These are phyloP conservation scores for Xanthoparmelia taractica DNA, from an alignment of 495 filamentous ascomycete genomes.

Conservation along the genomic window DNA sequence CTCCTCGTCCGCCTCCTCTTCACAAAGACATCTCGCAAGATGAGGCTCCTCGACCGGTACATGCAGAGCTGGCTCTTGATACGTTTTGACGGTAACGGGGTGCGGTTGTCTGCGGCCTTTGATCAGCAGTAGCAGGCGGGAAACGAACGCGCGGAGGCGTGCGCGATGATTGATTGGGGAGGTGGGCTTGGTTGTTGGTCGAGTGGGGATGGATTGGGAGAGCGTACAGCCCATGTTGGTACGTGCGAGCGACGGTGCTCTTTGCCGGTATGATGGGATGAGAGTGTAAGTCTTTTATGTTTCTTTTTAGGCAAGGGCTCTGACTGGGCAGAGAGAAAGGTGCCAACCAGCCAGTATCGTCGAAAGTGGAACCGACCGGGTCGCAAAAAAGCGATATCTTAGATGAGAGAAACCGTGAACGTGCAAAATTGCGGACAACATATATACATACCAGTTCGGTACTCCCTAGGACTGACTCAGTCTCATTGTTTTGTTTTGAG, in stretches of 20 bases:
- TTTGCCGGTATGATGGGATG: background rate
- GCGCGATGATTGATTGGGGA: background rate
- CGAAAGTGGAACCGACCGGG: too few relatives aligned
- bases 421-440: background rate
- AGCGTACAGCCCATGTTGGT: background rate
- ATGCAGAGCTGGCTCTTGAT: background rate
- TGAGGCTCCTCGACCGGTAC: background rate
- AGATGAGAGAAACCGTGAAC: background rate
- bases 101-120: too few relatives aligned
- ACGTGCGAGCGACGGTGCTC: too few relatives aligned
- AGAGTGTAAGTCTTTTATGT: too few relatives aligned
- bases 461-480: too few relatives aligned
- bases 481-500: too few relatives aligned
- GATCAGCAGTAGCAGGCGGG: too few relatives aligned
- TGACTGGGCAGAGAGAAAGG: too few relatives aligned
- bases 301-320: too few relatives aligned
- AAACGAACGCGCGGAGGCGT: background rate
- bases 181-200: background rate
- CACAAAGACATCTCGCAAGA: background rate
- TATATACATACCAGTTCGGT: too few relatives aligned
- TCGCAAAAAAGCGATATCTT: background rate
- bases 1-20: background rate
- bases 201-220: background rate
- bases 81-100: background rate
- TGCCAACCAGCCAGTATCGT: background rate